Percentiles rank a stretch among this genome's conserved stretches.
phyloP scores from a whole-genome alignment of 2,329 filamentous ascomycete genomes.

The Apiospora hydei region DNA sequence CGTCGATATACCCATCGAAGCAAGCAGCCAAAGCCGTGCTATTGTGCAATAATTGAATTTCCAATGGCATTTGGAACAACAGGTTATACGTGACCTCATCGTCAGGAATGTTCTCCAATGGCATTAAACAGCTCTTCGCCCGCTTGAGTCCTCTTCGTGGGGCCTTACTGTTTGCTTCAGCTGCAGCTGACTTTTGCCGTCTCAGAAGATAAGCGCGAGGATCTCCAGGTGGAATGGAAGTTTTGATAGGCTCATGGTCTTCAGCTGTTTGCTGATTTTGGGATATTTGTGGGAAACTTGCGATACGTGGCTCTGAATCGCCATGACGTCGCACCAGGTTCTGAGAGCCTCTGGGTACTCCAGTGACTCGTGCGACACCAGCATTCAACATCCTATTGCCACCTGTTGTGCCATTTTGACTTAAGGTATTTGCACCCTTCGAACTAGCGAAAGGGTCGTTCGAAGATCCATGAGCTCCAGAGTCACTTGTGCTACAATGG shows the following conservation, averaged over 20 bases:
- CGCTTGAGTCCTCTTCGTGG: slow-evolving; percentile 36
- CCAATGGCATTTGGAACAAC: slow-evolving; percentile 5
- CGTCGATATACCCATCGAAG: slow-evolving; percentile 38
- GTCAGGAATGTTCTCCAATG: slow-evolving; percentile 37
- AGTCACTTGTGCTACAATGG: neutral
- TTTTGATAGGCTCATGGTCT: slow-evolving; percentile 35
- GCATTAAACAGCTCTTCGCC: slow-evolving; percentile 40
- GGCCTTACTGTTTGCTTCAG: slow-evolving; percentile 26
- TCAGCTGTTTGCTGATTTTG: neutral
- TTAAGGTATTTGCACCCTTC: neutral
- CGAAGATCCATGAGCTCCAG: neutral
- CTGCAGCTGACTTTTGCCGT: slow-evolving; percentile 40
- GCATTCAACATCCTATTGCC: neutral
- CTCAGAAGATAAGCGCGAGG: slow-evolving; percentile 43
- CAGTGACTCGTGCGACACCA: neutral
- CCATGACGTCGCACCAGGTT: neutral
- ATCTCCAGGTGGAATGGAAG: slow-evolving; percentile 37
- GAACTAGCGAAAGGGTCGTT: neutral
- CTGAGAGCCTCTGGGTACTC: neutral
- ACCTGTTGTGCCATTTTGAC: too few species aligned
- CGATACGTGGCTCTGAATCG: neutral
- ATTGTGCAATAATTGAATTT: neutral
- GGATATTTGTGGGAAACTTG: neutral
- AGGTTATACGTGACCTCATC: slow-evolving; percentile 30
- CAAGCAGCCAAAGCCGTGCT: neutral